phyloP scores from a whole-genome alignment of 768 basidiomycete species.

The Termitomyces sp. region DNA sequence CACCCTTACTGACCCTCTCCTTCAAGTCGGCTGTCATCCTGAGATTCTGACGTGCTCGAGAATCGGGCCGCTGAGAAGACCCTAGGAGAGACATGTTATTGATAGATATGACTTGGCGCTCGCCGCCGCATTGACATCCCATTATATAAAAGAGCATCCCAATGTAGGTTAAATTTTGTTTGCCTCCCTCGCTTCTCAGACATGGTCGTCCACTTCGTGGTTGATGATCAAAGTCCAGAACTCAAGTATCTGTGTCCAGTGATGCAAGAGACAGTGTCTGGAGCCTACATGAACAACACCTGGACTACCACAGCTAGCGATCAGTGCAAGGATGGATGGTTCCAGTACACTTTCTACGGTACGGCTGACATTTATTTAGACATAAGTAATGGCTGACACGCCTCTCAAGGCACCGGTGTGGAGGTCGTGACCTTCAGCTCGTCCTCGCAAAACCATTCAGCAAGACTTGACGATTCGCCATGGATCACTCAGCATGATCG shows the following conservation, averaged over 20 bases:
- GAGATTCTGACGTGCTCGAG: neutral
- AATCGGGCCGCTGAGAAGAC: neutral
- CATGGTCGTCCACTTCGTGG: constrained; percentile 20
- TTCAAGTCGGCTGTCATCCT: neutral
- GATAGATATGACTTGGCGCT: neutral
- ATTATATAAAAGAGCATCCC: neutral
- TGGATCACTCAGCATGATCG: constrained; percentile 23
- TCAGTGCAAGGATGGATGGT: constrained; percentile 31
- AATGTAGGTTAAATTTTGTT: neutral
- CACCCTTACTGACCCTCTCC: neutral
- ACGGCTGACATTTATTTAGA: neutral
- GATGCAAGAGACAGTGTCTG: constrained; percentile 23
- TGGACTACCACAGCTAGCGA: constrained; percentile 29
- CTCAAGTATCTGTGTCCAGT: constrained; percentile 32
- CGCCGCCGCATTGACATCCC: neutral
- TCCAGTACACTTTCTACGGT: constrained; percentile 34
- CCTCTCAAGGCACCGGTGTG: constrained; percentile 24
- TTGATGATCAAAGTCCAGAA: constrained; percentile 32
- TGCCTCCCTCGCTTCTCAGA: neutral
- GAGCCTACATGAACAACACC: constrained; percentile 32
- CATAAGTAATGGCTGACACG: neutral
- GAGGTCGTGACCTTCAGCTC: constrained; percentile 21
- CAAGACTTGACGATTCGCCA: constrained; percentile 31
- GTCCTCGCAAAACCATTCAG: constrained; percentile 21
- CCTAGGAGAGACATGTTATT: neutral